phyloP scores from a whole-genome alignment of 2,329 filamentous ascomycete genomes.

The Gaeumannomyces tritici region DNA sequence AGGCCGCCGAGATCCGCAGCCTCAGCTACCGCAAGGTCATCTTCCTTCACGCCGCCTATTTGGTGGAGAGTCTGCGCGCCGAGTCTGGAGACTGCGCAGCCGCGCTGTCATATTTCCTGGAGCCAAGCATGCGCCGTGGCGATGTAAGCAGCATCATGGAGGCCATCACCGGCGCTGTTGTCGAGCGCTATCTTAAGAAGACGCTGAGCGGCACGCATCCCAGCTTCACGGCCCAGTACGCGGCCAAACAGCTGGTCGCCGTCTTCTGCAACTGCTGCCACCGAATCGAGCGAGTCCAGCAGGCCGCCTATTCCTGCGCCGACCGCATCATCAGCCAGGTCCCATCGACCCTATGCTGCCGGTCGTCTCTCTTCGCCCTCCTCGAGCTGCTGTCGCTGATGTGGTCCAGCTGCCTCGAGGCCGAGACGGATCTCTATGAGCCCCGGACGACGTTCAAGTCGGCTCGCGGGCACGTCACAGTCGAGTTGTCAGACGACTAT shows the following conservation, averaged over 20 bases:
- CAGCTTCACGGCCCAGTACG: conserved; percentile 80
- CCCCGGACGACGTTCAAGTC: conserved; percentile 78
- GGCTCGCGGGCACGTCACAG: conserved; percentile 62
- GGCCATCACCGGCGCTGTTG: conserved; percentile 54
- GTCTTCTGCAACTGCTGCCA: conserved; percentile 90
- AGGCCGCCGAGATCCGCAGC: conserved; percentile 67
- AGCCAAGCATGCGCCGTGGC: conserved; percentile 65
- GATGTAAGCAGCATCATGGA: conserved; percentile 58
- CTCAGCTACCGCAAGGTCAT: conserved; percentile 86
- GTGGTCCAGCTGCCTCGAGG: conserved; percentile 91
- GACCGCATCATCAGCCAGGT: conserved; percentile 78
- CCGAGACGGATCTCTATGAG: conserved; percentile 87
- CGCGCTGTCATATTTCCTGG: conserved; percentile 85
- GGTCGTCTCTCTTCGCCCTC: conserved; percentile 82
- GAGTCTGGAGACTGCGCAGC: conserved; percentile 84
- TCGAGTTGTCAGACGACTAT: conserved; percentile 93
- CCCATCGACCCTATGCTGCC: conserved; percentile 84
- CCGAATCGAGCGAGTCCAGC: conserved; percentile 83
- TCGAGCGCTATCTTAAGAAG: conserved; percentile 70
- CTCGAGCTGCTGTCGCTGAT: conserved; percentile 87
- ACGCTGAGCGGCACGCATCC: conserved; percentile 62
- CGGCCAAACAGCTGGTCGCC: conserved; percentile 76
- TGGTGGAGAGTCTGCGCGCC: conserved; percentile 82
- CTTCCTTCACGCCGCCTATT: conserved; percentile 81
- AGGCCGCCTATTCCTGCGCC: conserved; percentile 73